These are phyloP conservation scores for Scolecobasidium constrictum DNA, from an alignment of 2,329 filamentous ascomycete species.

Conservation along the genomic window DNA sequence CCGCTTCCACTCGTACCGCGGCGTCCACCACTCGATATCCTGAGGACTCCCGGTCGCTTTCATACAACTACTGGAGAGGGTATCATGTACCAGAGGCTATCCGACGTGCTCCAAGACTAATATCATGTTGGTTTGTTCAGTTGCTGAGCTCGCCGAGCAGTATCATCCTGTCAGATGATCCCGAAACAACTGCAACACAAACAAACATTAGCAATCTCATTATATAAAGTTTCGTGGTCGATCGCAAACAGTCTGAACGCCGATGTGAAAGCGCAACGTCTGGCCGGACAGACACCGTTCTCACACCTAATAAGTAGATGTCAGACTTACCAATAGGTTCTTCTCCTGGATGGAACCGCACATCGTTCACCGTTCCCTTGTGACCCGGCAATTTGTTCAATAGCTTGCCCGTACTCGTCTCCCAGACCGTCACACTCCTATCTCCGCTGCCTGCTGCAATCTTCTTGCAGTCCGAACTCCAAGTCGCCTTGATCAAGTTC, in stretches of 20 bases:
- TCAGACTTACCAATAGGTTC: slow-evolving; percentile 73
- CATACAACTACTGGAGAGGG: too few species aligned
- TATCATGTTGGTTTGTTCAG: too few species aligned
- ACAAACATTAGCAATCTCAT: background rate
- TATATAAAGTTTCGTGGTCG: background rate
- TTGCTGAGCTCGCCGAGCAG: slow-evolving; percentile 71
- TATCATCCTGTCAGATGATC: slow-evolving; percentile 78
- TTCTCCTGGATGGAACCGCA: slow-evolving; percentile 73
- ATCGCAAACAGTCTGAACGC: too few species aligned
- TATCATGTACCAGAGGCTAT: too few species aligned
- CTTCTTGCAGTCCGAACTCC: slow-evolving; percentile 76
- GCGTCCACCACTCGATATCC: too few species aligned
- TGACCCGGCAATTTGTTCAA: slow-evolving; percentile 93
- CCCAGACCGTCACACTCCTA: slow-evolving; percentile 86
- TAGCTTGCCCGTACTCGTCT: slow-evolving; percentile 75
- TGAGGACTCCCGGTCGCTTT: too few species aligned
- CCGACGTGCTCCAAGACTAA: too few species aligned
- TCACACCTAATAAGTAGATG: too few species aligned
- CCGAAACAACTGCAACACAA: slow-evolving; percentile 59
- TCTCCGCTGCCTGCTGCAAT: slow-evolving; percentile 86
- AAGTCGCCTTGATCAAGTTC: slow-evolving; percentile 82
- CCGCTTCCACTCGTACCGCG: too few species aligned
- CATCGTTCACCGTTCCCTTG: slow-evolving; percentile 89
- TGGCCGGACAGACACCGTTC: too few species aligned
- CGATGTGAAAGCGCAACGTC: too few species aligned